These are phyloP conservation scores for Dothistroma septosporum DNA, from an alignment of 2,329 filamentous ascomycete species.

Conservation along the genomic window DNA sequence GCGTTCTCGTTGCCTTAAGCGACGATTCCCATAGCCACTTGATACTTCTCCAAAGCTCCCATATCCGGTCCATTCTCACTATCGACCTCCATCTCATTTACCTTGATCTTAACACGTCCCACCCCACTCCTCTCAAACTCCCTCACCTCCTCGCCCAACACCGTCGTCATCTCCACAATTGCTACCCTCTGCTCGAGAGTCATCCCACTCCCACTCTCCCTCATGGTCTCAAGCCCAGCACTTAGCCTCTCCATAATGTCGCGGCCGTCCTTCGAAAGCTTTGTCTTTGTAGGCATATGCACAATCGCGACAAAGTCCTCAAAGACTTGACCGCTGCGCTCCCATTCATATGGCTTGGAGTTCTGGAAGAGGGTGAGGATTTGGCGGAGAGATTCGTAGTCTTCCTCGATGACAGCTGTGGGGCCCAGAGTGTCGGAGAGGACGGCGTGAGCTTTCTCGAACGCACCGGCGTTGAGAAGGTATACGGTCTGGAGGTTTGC, in stretches of 20 bases:
- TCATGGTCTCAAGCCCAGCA: slow-evolving; percentile 38
- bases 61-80: slow-evolving; percentile 36
- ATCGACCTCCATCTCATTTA: slow-evolving; percentile 31
- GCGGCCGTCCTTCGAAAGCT: slow-evolving; percentile 32
- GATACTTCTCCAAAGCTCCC: slow-evolving; percentile 45
- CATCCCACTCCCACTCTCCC: slow-evolving; percentile 41
- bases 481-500: slow-evolving; percentile 69
- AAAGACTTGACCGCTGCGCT: slow-evolving; percentile 75
- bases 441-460: slow-evolving; percentile 74
- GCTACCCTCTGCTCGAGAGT: slow-evolving; percentile 60
- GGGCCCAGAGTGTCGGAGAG: slow-evolving; percentile 79
- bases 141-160: slow-evolving; percentile 64
- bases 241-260: slow-evolving; percentile 29
- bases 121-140: slow-evolving; percentile 27
- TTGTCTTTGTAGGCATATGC: slow-evolving; percentile 27
- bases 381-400: slow-evolving; percentile 65
- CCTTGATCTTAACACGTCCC: slow-evolving; percentile 7
- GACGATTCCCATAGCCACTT: slow-evolving; percentile 69
- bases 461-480: slow-evolving; percentile 65
- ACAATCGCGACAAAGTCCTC: slow-evolving; percentile 20
- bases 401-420: slow-evolving; percentile 72
- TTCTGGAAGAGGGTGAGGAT: slow-evolving; percentile 68
- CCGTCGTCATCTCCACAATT: slow-evolving; percentile 74
- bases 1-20: slow-evolving; percentile 55
- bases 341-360: slow-evolving; percentile 58